Base-by-base conservation (phyloP, 352 stramenopile genomes). In the Pythium folliculosum region DNA sequence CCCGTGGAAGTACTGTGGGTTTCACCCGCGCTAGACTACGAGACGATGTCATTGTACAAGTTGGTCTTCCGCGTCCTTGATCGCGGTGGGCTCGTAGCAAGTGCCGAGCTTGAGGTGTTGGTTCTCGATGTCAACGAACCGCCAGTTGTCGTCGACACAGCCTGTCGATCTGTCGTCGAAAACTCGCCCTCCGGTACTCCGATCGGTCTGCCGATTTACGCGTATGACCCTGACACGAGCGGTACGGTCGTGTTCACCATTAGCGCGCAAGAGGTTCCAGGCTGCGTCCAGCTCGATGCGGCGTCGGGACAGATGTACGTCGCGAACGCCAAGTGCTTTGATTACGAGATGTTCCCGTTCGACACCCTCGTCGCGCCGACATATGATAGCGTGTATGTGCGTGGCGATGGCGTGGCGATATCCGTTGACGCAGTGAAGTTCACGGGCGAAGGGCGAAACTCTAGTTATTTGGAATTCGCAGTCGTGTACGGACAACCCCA, bases 341-440 rank as follows among this genome's bases (percentile, higher is more conserved):
- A 89, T 43, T 86, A 85, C 27, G 80, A 89, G 38, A 53, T 60
- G 5, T 72, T 85, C 32, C 7, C 47, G 0, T 89, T 72, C 50
- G 67, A 80, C 23, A 13, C 67, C 32, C 44, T 73, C 0, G 8
- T 51, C 3, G 9, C 50, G 21, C 27, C 65, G 9, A 23, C 35
- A 9, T 65, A 62, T 21, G 16, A 61, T 10, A 30, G 52, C 22
- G 58, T 67, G 1, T 23, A 38, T 19, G 10, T 77, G 1, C 16
- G 32, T 14, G 56, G 61, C 2, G 62, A 67, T 25, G 43, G 38
- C 5, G 25, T 14, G 1, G 23, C 30, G 1, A 35, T 62, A 9
- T 30, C 67, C 1, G 16, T 71, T 9, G 21, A 65, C 14, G 57
- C 50, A 0, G 37, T 77, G n/a, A 38, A 58, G 6, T 70, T 77